Base-by-base conservation (phyloP, 257 asterid genomes). In the Prunella vulgaris region DNA sequence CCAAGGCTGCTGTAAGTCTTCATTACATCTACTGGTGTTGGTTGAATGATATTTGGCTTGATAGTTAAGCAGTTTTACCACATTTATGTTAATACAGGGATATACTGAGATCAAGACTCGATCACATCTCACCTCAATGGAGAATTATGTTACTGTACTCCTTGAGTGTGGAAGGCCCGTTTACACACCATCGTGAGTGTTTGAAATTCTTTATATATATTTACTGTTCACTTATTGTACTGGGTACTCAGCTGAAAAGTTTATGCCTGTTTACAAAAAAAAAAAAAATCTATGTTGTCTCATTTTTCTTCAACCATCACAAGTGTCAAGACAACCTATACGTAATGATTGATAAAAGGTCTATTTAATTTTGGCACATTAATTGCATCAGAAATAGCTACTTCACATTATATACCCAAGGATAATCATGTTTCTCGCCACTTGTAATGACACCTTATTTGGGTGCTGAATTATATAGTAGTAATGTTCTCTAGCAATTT, bases 41-140 rank as follows among this genome's bases (percentile, higher is more conserved):
- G 18, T 18, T 57, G 27, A 63, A 30, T 53, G 25, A 7, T 54
- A 4, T 38, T 15, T 62, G 42, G 25, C 61, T 27, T 69, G 37
- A 42, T 73, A n/a, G 62, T 66, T 77, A 71, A 13, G 5, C 22
- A 22, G 17, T 64, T 28, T 48, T 63, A 7, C 10, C 35, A 10
- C 44, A 37, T 69, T 15, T 32, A 70, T 75, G 64, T 69, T 52
- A 52, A 20, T 77, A 15, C 87, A 90, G 97, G 99, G 97, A 8
- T 94, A 89, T 69, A 82, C 92, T 25, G 99, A 91, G 84, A 86
- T 94, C 64, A 94, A 89, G 81, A 85, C 82, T 69, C 82, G 99
- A 64, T 94, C 99, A 15, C 83, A 89, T 75, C 97, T 94, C 52
- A 82, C 88, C 61, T 94, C 97, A 27, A 75, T 91, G 86, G 97